phyloP scores from a whole-genome alignment of 306 rosid species.

The Casuarina cunninghamiana region DNA sequence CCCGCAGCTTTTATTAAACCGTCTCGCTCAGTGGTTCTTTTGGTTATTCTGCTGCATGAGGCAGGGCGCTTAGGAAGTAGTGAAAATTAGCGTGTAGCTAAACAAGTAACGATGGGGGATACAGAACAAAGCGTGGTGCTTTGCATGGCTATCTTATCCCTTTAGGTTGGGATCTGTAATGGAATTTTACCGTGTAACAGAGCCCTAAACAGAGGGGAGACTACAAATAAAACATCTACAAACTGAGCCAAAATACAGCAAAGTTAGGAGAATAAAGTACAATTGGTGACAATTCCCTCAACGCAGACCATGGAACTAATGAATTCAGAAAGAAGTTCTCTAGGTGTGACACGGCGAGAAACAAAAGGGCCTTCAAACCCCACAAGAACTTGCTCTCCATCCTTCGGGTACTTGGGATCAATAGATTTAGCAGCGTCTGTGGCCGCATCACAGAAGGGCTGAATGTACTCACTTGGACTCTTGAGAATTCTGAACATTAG shows the following conservation, averaged over 20 bases:
- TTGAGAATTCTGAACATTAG: conserved; percentile 57
- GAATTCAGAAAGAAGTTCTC: conserved; percentile 84
- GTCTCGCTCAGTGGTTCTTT: too few relatives aligned
- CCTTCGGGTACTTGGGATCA: conserved; percentile 75
- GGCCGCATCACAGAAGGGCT: conserved; percentile 81
- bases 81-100: too few relatives aligned
- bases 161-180: too few relatives aligned
- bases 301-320: conserved; percentile 97
- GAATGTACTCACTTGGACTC: conserved; percentile 86
- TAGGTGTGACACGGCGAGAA: conserved; percentile 84
- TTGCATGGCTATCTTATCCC: too few relatives aligned
- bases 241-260: background rate
- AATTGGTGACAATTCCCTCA: conserved; percentile 92
- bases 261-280: conserved; percentile 33
- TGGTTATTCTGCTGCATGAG: too few relatives aligned
- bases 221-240: too few relatives aligned
- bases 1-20: too few relatives aligned
- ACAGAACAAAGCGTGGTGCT: too few relatives aligned
- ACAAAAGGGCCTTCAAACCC: conserved; percentile 95
- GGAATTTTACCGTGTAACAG: too few relatives aligned
- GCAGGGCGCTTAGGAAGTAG: too few relatives aligned
- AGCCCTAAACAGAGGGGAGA: too few relatives aligned
- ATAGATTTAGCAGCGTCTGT: conserved; percentile 75
- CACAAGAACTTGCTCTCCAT: conserved; percentile 83
- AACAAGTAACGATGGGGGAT: too few relatives aligned